Conservation (phyloP, 805 yeast genomes). For the Blastobotrys peoriensis region DNA sequence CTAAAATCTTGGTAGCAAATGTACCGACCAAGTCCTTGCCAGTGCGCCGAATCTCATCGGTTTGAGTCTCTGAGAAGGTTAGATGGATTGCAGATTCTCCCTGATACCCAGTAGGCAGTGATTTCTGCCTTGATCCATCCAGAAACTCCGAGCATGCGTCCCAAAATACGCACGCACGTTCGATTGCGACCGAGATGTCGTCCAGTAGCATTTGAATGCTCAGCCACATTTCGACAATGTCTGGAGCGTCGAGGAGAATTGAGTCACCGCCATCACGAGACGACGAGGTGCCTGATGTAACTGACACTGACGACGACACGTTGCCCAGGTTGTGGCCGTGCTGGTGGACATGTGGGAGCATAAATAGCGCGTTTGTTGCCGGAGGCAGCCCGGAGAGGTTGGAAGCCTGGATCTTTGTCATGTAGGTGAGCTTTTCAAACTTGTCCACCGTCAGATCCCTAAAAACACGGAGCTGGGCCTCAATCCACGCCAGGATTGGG, state of each 20-base stretch:
- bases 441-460: slow-evolving; percentile 35
- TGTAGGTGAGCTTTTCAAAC: slow-evolving; percentile 32
- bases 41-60: slow-evolving; percentile 35
- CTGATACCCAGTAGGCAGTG: slow-evolving; percentile 38
- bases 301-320: not conserved
- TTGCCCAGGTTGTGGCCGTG: not conserved
- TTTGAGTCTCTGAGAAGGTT: slow-evolving; percentile 39
- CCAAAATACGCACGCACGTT: slow-evolving; percentile 47
- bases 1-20: slow-evolving; percentile 23
- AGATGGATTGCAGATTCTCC: slow-evolving; percentile 36
- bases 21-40: slow-evolving; percentile 35
- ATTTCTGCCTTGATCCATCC: slow-evolving; percentile 40
- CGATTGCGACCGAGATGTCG: slow-evolving; percentile 35
- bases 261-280: slow-evolving; percentile 1
- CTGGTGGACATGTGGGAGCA: slow-evolving; percentile 6
- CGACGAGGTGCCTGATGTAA: not conserved
- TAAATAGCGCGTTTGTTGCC: slow-evolving; percentile 24
- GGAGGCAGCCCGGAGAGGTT: slow-evolving; percentile 22
- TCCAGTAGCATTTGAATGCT: slow-evolving; percentile 37
- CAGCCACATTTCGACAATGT: slow-evolving; percentile 57
- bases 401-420: slow-evolving; percentile 18
- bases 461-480: slow-evolving; percentile 41
- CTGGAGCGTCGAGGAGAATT: slow-evolving; percentile 43
- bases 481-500: slow-evolving; percentile 61
- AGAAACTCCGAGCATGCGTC: slow-evolving; percentile 49